Percentiles rank a stretch among this genome's conserved stretches.
These are phyloP conservation scores for Pseudogymnoascus pannorum DNA, from an alignment of 2,329 filamentous ascomycete species.

Conservation along the genomic window DNA sequence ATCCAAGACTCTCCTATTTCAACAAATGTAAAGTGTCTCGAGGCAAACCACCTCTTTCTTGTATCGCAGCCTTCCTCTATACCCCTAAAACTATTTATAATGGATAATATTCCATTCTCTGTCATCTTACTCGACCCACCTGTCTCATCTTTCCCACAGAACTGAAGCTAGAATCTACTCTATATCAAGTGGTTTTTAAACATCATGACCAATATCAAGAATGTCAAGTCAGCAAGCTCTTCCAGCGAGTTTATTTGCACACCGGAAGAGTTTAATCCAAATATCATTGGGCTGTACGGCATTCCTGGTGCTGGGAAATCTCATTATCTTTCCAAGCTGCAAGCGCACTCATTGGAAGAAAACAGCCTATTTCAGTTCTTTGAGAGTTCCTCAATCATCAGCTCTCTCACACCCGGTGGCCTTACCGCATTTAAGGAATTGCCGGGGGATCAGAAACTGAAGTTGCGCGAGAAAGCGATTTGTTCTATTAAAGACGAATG, in stretches of 20 bases:
- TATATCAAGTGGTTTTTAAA: background rate
- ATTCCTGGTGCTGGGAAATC: slow-evolving; percentile 48
- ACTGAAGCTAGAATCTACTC: background rate
- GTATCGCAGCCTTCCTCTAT: too few relatives aligned
- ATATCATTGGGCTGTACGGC: slow-evolving; percentile 47
- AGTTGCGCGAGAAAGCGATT: slow-evolving; percentile 40
- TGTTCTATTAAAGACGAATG: slow-evolving; percentile 35
- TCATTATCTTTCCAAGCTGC: slow-evolving; percentile 36
- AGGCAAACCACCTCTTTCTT: background rate
- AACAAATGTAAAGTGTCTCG: background rate
- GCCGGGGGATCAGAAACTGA: slow-evolving; percentile 29
- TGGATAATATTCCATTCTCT: background rate
- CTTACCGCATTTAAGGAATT: slow-evolving; percentile 40
- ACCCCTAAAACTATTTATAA: background rate
- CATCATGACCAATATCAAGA: background rate
- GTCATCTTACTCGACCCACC: background rate
- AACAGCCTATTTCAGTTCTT: slow-evolving; percentile 36
- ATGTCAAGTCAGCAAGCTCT: background rate
- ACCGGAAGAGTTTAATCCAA: slow-evolving; percentile 24
- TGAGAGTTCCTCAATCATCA: slow-evolving; percentile 46
- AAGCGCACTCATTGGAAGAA: slow-evolving; percentile 26
- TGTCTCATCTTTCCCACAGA: background rate
- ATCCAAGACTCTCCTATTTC: background rate
- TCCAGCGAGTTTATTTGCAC: background rate
- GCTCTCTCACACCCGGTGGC: slow-evolving; percentile 36